These are phyloP conservation scores for Annona cherimola DNA, from an alignment of 164 flowering plant species.

Conservation along the genomic window DNA sequence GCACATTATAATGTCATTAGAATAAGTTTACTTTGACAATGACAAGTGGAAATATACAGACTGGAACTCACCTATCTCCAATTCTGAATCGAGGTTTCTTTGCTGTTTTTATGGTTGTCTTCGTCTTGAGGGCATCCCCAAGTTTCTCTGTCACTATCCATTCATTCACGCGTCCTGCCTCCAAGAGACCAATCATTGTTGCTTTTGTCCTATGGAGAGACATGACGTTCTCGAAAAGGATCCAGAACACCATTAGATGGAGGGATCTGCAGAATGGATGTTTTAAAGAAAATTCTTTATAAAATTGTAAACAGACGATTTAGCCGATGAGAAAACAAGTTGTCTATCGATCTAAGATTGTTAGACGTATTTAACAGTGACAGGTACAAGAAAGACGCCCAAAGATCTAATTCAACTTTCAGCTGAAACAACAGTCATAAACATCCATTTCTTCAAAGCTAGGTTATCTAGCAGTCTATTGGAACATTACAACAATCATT, in stretches of 20 bases:
- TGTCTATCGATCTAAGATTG: too few relatives aligned
- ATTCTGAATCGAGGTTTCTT: slow-evolving; percentile 38
- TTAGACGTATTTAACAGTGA: too few relatives aligned
- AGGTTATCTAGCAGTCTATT: too few relatives aligned
- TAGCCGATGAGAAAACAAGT: neutral
- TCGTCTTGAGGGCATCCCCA: slow-evolving; percentile 66
- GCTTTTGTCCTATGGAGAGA: slow-evolving; percentile 95
- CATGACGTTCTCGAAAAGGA: slow-evolving; percentile 97
- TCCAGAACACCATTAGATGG: slow-evolving; percentile 88
- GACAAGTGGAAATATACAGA: neutral
- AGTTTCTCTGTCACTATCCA: slow-evolving; percentile 98
- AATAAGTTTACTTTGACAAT: neutral
- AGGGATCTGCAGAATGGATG: slow-evolving; percentile 52
- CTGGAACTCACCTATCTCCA: slow-evolving; percentile 52
- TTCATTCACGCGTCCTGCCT: slow-evolving; percentile 84
- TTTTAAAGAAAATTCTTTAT: neutral
- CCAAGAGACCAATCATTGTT: slow-evolving; percentile 78
- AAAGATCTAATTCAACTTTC: too few relatives aligned
- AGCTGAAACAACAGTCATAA: too few relatives aligned
- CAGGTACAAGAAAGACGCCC: too few relatives aligned
- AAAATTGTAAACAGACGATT: neutral
- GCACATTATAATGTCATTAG: too few relatives aligned
- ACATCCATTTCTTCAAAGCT: too few relatives aligned
- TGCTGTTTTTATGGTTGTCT: slow-evolving; percentile 28
- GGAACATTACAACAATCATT: too few relatives aligned